Base-by-base conservation (phyloP, 2,329 filamentous ascomycete species). In the Alternaria incomplexa region DNA sequence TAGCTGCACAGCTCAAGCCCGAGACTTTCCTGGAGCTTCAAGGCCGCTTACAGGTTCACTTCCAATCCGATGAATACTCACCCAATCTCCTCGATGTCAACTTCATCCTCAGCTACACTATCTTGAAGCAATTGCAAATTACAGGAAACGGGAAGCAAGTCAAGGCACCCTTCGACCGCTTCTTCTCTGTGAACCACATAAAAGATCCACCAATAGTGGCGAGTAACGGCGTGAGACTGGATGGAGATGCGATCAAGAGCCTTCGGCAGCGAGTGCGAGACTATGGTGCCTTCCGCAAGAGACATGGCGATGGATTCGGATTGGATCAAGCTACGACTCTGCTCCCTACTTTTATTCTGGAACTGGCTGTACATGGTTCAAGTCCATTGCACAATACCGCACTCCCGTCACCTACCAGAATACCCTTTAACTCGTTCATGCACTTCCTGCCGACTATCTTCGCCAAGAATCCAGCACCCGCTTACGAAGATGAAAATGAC, bases 71-170 rank as follows among this genome's bases (percentile, higher is more conserved):
- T 36, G 32, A 36, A 28, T 55, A 53, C 5, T 55, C 23, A 10
- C 26, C 59, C n/a, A 61, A 65, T 5, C 63, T 71, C 20, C 55
- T 69, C 26, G 59, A 59, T 5, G 48, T 64, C 15, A 69, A 66
- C 20, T 71, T 73, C 56, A 58, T 66, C 15, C 26, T 73, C 9
- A 61, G 44, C 20, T 72, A 65, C 32, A 58, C 65, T 5, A 52
- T 56, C 4, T 59, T 73, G 5, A 53, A 58, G 20, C 63, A 58
- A 12, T 12, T 73, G 15, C 50, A 1, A 17, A 30, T 17, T 7
- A 60, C 58, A 7, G 17, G 26, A 3, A 30, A 26, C 5, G 25
- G 30, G 1, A 40, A 20, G 9, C 50, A 53, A 26, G 60, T 32
- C 36, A 60, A 46, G 5, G 13, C 28, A 36, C 17, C 32, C 3